Conservation (phyloP, 73 alveolate species). For the Paramecium biaurelia region DNA sequence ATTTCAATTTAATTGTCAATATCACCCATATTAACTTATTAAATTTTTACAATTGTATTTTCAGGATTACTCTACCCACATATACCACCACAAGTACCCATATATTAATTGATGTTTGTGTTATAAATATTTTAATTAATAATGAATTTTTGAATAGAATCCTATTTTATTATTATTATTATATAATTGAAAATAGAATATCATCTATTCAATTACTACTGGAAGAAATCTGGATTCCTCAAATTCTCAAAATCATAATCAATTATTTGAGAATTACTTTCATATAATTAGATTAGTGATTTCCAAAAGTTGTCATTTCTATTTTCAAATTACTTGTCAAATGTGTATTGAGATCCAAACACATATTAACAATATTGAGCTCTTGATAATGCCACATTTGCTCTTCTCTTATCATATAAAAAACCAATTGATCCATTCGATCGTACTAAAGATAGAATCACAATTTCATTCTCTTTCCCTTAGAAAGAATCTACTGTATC, state of each 20-base stretch:
- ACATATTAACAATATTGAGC: constrained; percentile 40
- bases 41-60: not conserved
- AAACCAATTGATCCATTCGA: constrained; percentile 22
- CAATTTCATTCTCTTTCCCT: constrained; percentile 60
- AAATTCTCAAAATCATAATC: not conserved
- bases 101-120: not conserved
- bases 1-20: not conserved
- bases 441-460: constrained; percentile 51
- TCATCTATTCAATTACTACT: not conserved
- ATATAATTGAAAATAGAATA: not conserved
- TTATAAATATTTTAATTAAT: not conserved
- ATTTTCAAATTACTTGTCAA: not conserved
- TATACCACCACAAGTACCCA: constrained; percentile 30
- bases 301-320: not conserved
- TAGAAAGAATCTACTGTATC: constrained; percentile 52
- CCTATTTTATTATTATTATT: no score
- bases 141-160: not conserved
- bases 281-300: not conserved
- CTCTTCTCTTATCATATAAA: not conserved
- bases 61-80: constrained; percentile 42
- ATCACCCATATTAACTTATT: not conserved
- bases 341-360: not conserved
- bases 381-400: constrained; percentile 57
- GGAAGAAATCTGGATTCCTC: not conserved
- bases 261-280: not conserved